A percentile compares a stretch with the other conserved stretches of the same genome.
These are phyloP conservation scores for Salvia miltiorrhiza DNA, from an alignment of 257 asterid genomes.

Conservation along the genomic window DNA sequence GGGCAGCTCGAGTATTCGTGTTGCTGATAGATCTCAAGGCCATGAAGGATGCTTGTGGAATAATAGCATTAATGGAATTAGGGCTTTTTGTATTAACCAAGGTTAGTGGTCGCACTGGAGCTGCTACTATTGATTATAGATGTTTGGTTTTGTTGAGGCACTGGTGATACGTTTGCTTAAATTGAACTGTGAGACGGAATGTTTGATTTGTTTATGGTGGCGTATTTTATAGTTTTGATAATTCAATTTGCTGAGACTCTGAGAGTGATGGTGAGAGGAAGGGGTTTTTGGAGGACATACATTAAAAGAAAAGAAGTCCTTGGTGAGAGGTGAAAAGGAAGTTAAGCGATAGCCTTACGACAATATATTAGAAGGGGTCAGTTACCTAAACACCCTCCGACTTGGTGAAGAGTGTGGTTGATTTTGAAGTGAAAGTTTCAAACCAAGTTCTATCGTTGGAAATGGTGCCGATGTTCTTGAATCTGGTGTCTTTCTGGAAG, in stretches of 20 bases:
- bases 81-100: constrained; percentile 52
- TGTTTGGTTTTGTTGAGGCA: neutral
- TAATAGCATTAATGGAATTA: constrained; percentile 45
- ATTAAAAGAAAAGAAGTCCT: neutral
- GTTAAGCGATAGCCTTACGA: neutral
- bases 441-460: neutral
- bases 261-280: neutral
- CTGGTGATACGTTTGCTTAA: neutral
- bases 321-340: neutral
- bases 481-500: constrained; percentile 8
- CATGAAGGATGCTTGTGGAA: constrained; percentile 35
- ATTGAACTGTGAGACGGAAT: neutral
- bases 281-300: neutral
- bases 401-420: neutral
- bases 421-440: neutral
- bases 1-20: constrained; percentile 53
- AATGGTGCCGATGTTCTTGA: neutral
- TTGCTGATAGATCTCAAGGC: constrained; percentile 50
- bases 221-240: neutral
- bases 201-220: neutral
- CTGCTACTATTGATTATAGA: constrained; percentile 16
- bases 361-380: neutral
- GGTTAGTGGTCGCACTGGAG: constrained; percentile 46
- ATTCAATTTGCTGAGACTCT: neutral
- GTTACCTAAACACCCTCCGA: neutral